Evolutionary conservation across 2,329 filamentous ascomycete genomes (phyloP), one percentile per base, ranked within the genome.

Genomic region (Hymenoscyphus fraxineus): DNA sequence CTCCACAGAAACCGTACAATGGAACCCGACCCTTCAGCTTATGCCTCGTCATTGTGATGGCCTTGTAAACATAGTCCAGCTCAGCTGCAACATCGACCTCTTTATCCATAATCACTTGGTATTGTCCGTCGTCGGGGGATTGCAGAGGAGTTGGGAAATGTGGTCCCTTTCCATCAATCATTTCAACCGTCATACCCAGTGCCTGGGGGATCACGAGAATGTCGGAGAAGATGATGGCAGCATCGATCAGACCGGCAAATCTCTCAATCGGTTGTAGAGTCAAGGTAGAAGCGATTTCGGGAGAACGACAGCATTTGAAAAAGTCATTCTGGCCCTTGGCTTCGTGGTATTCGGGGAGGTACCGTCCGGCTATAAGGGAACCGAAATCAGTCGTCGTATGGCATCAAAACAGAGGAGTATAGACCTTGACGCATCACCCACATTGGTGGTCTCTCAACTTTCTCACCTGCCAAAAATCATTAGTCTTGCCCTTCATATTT

Each of bases 371-470:
- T 97, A 66, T 67, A 59, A 19, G 57, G 63, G 47, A 59, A 59
- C 59, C 51, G 12, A 41, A 5, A 32, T 58, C 32, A 35, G 63
- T 47, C 7, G 61, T 55, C 51, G 6, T 19, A 63, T 55, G 63
- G 61, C 66, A 58, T 44, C 22, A 22, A 54, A 16, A 59, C 12
- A 44, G 32, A 3, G 22, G 47, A 56, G 5, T 35, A 16, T 58
- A 41, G 56, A 94, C 93, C 93, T 87, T 99, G 95, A 79, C 95
- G 91, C 95, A 99, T 99, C 77, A 99, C 93, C 95, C 95, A 99
- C 82, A 96, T 92, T 64, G 95, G 95, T 67, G 95, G 91, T 69
- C 95, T 88, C 79, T 97, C 93, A 70, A 98, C 91, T 77, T 88
- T 88, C 80, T 97, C 85, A 77, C 94, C 93, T 96, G 74, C 61